Conservation (phyloP, 2,329 filamentous ascomycete species). For the Falciphora oryzae region DNA sequence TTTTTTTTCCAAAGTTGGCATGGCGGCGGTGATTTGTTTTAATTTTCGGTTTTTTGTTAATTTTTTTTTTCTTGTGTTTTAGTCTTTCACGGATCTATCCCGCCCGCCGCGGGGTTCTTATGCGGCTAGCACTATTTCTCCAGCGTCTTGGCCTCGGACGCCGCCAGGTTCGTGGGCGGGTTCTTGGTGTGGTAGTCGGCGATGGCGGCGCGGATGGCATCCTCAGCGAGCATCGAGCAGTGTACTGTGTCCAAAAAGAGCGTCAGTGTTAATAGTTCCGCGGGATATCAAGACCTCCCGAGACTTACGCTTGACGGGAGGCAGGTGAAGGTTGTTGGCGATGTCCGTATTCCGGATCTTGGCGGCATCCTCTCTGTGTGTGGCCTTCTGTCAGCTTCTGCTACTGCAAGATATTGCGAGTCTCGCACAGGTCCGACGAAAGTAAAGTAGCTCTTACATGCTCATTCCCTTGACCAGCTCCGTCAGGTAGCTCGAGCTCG, state of each 20-base stretch:
- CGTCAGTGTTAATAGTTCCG: slow-evolving; percentile 43
- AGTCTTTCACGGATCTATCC: background rate
- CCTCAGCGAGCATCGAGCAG: slow-evolving; percentile 88
- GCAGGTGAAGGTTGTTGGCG: slow-evolving; percentile 87
- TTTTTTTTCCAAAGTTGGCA: background rate
- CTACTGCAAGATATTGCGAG: slow-evolving; percentile 33
- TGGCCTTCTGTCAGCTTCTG: background rate
- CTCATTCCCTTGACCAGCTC: slow-evolving; percentile 93
- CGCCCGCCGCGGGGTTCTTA: too few species aligned
- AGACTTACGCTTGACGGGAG: slow-evolving; percentile 75
- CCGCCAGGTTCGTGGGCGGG: slow-evolving; percentile 65
- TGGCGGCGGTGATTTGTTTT: background rate
- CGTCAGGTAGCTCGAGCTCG: slow-evolving; percentile 88
- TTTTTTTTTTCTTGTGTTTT: background rate
- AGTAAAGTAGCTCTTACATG: slow-evolving; percentile 23
- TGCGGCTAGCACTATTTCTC: background rate
- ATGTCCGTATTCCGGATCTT: slow-evolving; percentile 97
- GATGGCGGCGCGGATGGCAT: slow-evolving; percentile 89
- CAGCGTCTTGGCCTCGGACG: slow-evolving; percentile 7
- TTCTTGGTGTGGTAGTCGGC: slow-evolving; percentile 90
- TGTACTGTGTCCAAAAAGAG: slow-evolving; percentile 52
- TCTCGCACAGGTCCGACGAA: background rate
- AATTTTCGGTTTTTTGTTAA: background rate
- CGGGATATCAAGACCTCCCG: slow-evolving; percentile 43
- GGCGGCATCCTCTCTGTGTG: slow-evolving; percentile 66